Evolutionary conservation across 176 grass and related monocot genomes (phyloP), one percentile per base, ranked within the genome.

Genomic region (Cenchrus americanus): DNA sequence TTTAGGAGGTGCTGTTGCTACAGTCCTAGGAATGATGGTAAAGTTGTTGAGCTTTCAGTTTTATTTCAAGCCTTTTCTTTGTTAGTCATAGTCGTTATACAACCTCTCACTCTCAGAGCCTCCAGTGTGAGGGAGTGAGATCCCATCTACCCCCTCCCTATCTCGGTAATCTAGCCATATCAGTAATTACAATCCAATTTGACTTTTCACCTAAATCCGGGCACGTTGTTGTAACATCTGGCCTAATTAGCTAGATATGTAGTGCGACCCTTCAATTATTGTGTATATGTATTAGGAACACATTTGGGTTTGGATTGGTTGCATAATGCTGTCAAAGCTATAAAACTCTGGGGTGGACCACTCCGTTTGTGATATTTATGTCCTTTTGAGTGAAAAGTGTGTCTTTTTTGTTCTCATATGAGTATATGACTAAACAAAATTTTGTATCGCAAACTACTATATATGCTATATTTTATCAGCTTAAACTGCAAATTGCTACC

Each of bases 11-110:
- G 78, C 96, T 78, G 86, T 96, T 87, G 96, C 93, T 69, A 84
- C 93, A 78, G 83, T 98, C 57, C 87, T 98, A 60, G 96, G 96
- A 85, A 91, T 98, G 43, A 93, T 92, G 88, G 96, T 98, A 88
- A 90, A 92, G 66, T 82, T 80, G 34, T 41, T 74, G 6, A 58
- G 43, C 71, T n/a, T 55, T 75, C 26, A 76, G 58, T 73, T 32
- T 75, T 65, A 62, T 27, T 80, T 60, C 30, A 0, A 50, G 13
- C 49, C 19, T 27, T 44, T 52, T 85, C 9, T 64, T 87, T 81
- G 24, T 42, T 77, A 53, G 66, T 84, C 26, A 32, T 62, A 10
- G 47, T 81, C 66, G 2, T 86, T 84, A 34, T 32, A 14, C 58
- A 62, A 42, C 15, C 26, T 89, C 41, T 30, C 27, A 30, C 27